Conservation (phyloP, 108 stramenopile species). For the Craspedostauros australis region DNA sequence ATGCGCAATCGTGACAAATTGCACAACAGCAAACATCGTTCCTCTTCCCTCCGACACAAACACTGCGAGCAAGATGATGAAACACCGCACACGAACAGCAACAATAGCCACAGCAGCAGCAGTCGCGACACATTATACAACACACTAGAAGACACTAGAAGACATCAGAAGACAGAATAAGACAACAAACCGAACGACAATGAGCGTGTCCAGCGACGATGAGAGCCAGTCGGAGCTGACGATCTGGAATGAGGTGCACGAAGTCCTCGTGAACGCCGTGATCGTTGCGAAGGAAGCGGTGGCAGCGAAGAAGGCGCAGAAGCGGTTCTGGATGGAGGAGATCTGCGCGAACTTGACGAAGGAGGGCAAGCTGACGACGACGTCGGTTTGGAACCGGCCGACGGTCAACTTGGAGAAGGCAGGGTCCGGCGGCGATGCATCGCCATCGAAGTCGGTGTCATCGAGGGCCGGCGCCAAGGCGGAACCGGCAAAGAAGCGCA, state of each 20-base stretch:
- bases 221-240: slow-evolving; percentile 26
- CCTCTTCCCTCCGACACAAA: too few species aligned
- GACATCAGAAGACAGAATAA: too few species aligned
- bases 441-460: background rate
- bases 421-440: background rate
- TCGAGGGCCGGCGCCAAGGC: background rate
- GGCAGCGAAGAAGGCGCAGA: slow-evolving; percentile 45
- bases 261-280: slow-evolving; percentile 43
- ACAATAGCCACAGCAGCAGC: too few species aligned
- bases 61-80: too few species aligned
- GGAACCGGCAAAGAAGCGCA: background rate
- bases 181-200: too few species aligned
- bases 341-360: slow-evolving; percentile 42
- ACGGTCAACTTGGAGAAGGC: background rate
- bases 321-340: slow-evolving; percentile 63
- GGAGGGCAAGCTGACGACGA: slow-evolving; percentile 15
- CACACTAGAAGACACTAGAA: too few species aligned
- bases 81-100: too few species aligned
- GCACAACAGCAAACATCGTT: too few species aligned
- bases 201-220: too few species aligned
- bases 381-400: slow-evolving; percentile 29
- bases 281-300: slow-evolving; percentile 50
- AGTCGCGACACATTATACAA: too few species aligned
- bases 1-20: too few species aligned
- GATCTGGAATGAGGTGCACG: slow-evolving; percentile 62